Percentiles rank a stretch among this genome's conserved stretches.
These are phyloP conservation scores for Hanseniaspora gamundiae DNA, from an alignment of 1,139 yeast genomes.

Conservation along the genomic window DNA sequence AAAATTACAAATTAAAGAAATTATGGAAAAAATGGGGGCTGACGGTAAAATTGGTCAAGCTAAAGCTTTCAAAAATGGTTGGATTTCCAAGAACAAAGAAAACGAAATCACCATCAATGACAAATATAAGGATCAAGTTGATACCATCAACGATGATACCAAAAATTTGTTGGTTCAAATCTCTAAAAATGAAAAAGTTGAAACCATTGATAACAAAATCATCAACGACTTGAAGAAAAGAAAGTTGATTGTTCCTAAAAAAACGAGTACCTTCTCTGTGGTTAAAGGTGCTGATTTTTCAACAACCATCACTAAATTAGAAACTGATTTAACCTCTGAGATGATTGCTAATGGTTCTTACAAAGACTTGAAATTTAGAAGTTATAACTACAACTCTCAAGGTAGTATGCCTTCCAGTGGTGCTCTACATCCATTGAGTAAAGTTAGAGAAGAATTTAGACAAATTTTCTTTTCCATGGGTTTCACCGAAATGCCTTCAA, in stretches of 20 bases:
- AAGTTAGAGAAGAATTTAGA: conserved; percentile 94
- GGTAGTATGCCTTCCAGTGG: conserved; percentile 82
- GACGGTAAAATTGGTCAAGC: conserved; percentile 92
- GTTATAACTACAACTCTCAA: conserved; percentile 91
- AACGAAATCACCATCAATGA: conserved; percentile 46
- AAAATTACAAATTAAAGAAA: conserved; percentile 71
- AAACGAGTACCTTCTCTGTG: conserved; percentile 64
- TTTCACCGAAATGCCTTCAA: conserved; percentile 97
- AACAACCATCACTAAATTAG: conserved; percentile 64
- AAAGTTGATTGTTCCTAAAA: conserved; percentile 63
- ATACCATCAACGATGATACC: conserved; percentile 53
- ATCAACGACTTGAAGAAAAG: conserved; percentile 85
- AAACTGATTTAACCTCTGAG: conserved; percentile 89
- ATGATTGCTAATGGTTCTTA: conserved; percentile 76
- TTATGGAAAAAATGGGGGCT: conserved; percentile 62
- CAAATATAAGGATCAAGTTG: conserved; percentile 30
- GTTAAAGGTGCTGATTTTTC: conserved; percentile 78
- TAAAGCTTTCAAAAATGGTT: conserved; percentile 94
- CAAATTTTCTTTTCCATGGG: conserved; percentile 97
- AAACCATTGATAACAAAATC: conserved; percentile 49
- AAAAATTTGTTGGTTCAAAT: conserved; percentile 52
- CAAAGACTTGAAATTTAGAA: conserved; percentile 79
- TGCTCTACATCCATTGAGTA: conserved; percentile 90
- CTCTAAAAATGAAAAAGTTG: conserved; percentile 36
- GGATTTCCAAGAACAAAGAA: conserved; percentile 87